A percentile compares a stretch with the other conserved stretches of the same genome.
phyloP scores from a whole-genome alignment of 495 filamentous ascomycete species.

The Annulohypoxylon moriforme region DNA sequence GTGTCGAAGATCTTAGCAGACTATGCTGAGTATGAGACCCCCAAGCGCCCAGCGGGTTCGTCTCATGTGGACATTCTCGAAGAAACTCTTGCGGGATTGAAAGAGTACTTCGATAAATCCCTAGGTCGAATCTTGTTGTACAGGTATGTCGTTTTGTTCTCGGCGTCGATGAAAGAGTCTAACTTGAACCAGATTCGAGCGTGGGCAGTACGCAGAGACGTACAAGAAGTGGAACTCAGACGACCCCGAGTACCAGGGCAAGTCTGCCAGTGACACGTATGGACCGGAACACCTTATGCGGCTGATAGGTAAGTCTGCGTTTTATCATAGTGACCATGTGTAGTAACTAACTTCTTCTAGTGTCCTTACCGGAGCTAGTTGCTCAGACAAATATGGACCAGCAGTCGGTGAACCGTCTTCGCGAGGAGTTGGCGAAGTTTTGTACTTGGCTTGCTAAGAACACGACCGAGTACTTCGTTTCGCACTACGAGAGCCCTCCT shows the following conservation, averaged over 20 bases:
- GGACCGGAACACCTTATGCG: constrained; percentile 91
- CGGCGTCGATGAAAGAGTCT: background rate
- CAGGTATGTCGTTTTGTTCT: constrained; percentile 55
- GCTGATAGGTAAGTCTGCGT: constrained; percentile 79
- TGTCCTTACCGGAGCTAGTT: constrained; percentile 90
- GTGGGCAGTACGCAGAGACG: constrained; percentile 81
- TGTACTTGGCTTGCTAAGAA: constrained; percentile 83
- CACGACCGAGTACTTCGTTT: constrained; percentile 77
- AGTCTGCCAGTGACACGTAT: constrained; percentile 80
- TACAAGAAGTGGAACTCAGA: constrained; percentile 69
- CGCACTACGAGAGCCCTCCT: constrained; percentile 73
- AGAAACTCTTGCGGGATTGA: constrained; percentile 83
- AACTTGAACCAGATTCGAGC: constrained; percentile 72
- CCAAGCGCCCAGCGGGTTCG: constrained; percentile 70
- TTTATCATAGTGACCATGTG: background rate
- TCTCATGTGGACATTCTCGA: constrained; percentile 85
- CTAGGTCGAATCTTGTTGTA: constrained; percentile 91
- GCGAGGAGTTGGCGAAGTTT: constrained; percentile 86
- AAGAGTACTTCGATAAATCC: constrained; percentile 90
- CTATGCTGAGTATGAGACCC: constrained; percentile 75
- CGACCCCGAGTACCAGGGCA: constrained; percentile 69
- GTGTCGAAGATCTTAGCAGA: constrained; percentile 82
- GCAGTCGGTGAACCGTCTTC: constrained; percentile 84
- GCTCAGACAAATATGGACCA: constrained; percentile 98
- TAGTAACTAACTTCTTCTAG: constrained; percentile 59